Evolutionary conservation across 768 basidiomycete genomes (phyloP), one percentile per base, ranked within the genome.

Genomic region (Porpolomopsis calyptriformis): DNA sequence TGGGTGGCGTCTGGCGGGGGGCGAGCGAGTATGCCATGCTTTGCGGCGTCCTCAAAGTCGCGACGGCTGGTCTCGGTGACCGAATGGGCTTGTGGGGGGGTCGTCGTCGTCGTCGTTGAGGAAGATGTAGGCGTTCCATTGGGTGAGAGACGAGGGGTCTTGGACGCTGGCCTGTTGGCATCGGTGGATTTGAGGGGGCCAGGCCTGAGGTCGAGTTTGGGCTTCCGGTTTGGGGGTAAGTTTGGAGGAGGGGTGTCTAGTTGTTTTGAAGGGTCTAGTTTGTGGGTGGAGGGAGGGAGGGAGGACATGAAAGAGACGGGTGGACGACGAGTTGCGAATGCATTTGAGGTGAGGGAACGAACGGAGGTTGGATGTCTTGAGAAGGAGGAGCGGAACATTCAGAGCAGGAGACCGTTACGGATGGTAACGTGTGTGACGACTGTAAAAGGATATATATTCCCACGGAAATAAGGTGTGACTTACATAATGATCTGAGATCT

Each of bases 21-120:
- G 3, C 85, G 81, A 2, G 61, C 64, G 22, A 90, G 65, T 27
- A 86, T 76, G 11, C 86, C 87, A 46, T 80, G 80, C 10, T 72
- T 66, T 43, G 73, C 69, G 26, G 87, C 87, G 40, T 81, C 72
- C 19, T 69, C 66, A 22, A 84, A 70, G 56, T 86, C 85, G 35
- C 74, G 69, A 48, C 76, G 73, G 4, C 77, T 73, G 3, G 69
- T 68, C 43, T 80, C 72, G 20, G 35, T 11, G 3, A 46, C 18
- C 45, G 44, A 45, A 78, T 69, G 12, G 47, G 52, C 34, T 69
- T 58, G 26, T 59, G 60, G 19, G 45, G 45, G 8, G 53, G 45
- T 10, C 57, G 46, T 40, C 45, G 22, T 25, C 38, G 49, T 57
- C 40, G 62, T 52, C 29, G 29, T 7, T 7, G 14, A 7, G 29